Percentiles rank a stretch among this genome's conserved stretches.
phyloP scores from a whole-genome alignment of 1,284 basidiomycete species.

The Paramarasmius palmivorus region DNA sequence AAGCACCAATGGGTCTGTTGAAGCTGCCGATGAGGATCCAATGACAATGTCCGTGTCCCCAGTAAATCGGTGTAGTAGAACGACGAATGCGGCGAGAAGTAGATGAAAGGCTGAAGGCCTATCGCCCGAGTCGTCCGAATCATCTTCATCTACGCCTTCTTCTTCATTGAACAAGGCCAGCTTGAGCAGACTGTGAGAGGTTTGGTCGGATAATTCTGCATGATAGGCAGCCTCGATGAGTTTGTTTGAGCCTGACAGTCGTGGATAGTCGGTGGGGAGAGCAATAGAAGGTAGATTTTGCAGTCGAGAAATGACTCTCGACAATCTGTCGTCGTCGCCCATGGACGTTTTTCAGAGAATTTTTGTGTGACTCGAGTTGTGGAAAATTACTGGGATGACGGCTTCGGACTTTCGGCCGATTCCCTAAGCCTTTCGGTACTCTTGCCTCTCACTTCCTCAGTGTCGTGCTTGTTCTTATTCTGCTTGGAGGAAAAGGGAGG shows the following conservation, averaged over 20 bases:
- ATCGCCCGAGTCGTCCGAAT: conserved; percentile 43
- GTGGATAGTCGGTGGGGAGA: conserved; percentile 95
- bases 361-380: not conserved
- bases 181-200: conserved; percentile 72
- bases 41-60: conserved; percentile 95
- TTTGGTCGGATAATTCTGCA: conserved; percentile 65
- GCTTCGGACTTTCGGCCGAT: too few relatives aligned
- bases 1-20: conserved; percentile 81
- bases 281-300: conserved; percentile 88
- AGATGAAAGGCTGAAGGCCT: conserved; percentile 90
- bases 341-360: conserved; percentile 10
- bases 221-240: conserved; percentile 79
- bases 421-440: too few relatives aligned
- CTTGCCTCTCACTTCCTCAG: too few relatives aligned
- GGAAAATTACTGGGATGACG: too few relatives aligned
- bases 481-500: too few relatives aligned
- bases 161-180: conserved; percentile 72
- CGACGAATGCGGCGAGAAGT: conserved; percentile 87
- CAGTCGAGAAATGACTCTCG: conserved; percentile 59
- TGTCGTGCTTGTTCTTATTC: too few relatives aligned
- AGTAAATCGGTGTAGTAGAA: conserved; percentile 93
- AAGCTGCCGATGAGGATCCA: conserved; percentile 84
- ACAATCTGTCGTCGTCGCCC: conserved; percentile 37
- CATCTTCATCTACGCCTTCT: conserved; percentile 54
- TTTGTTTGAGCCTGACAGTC: conserved; percentile 73